phyloP scores from a whole-genome alignment of 306 rosid genomes.

The Oemleria cerasiformis region DNA sequence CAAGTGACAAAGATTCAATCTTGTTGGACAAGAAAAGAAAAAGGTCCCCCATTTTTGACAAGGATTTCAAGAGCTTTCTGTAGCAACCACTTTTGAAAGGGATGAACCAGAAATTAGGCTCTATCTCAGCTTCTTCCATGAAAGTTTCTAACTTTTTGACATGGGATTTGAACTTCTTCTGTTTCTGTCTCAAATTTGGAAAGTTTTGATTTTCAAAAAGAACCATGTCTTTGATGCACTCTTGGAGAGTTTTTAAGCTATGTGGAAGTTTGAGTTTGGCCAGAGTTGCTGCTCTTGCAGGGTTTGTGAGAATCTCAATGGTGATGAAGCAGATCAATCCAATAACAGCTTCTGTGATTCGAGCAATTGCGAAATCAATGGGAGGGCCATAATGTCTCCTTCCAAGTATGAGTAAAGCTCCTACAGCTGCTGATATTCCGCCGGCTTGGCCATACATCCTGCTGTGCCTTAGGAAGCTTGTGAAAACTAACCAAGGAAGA shows the following conservation, averaged over 20 bases:
- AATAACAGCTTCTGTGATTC: slow-evolving; percentile 61
- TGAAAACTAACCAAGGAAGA: slow-evolving; percentile 68
- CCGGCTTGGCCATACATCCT: slow-evolving; percentile 82
- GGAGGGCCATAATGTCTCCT: slow-evolving; percentile 59
- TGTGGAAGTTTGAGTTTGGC: slow-evolving; percentile 58
- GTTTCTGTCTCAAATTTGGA: slow-evolving; percentile 34
- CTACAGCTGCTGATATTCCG: slow-evolving; percentile 60
- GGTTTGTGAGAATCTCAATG: slow-evolving; percentile 47
- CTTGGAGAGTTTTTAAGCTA: slow-evolving; percentile 43
- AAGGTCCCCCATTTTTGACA: slow-evolving; percentile 46
- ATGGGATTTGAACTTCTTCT: slow-evolving; percentile 36
- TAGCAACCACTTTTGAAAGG: slow-evolving; percentile 57
- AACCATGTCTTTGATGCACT: slow-evolving; percentile 40
- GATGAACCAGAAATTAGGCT: slow-evolving; percentile 78
- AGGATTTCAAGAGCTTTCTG: slow-evolving; percentile 44
- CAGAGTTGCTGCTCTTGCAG: slow-evolving; percentile 59
- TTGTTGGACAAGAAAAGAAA: slow-evolving; percentile 31
- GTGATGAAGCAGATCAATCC: slow-evolving; percentile 55
- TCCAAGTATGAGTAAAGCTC: slow-evolving; percentile 67
- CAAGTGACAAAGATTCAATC: slow-evolving; percentile 34
- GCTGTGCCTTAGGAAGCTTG: slow-evolving; percentile 60
- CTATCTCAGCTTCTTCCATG: slow-evolving; percentile 58
- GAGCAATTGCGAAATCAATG: slow-evolving; percentile 53
- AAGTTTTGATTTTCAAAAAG: slow-evolving; percentile 2
- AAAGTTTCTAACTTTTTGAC: slow-evolving; percentile 40